A percentile compares a stretch with the other conserved stretches of the same genome.
Evolutionary conservation across 2,329 filamentous ascomycete species (phyloP).

Genomic region (Aspergillus glaucus): DNA sequence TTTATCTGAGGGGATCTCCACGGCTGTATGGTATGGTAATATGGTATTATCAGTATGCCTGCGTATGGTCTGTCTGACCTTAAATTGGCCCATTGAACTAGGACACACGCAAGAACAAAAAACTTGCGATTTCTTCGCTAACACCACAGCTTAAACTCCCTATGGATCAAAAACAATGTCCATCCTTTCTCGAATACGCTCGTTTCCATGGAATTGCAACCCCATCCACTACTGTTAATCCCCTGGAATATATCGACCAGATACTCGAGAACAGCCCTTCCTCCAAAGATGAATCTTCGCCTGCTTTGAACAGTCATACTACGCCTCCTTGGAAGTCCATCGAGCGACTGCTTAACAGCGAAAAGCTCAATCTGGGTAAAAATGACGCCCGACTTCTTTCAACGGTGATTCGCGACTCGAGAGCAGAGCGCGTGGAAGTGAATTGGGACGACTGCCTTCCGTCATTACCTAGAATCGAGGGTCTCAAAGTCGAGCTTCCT

Average conservation of each 20-base stretch:
- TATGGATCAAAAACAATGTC: constrained; percentile 15
- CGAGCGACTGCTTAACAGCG: constrained; percentile 12
- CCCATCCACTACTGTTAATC: constrained; percentile 29
- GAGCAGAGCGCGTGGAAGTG: constrained; percentile 5
- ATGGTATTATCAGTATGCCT: too few species aligned
- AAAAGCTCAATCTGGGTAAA: constrained; percentile 30
- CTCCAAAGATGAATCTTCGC: constrained; percentile 13
- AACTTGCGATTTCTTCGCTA: too few species aligned
- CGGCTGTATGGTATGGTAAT: too few species aligned
- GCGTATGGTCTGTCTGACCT: too few species aligned
- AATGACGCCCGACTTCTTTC: constrained; percentile 25
- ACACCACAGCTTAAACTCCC: too few species aligned
- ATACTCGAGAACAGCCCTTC: constrained; percentile 7
- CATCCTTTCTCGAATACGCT: constrained; percentile 43
- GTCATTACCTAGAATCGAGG: constrained; percentile 13
- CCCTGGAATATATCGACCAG: constrained; percentile 12
- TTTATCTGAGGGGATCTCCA: not conserved
- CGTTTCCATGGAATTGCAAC: constrained; percentile 39
- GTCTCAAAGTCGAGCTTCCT: constrained; percentile 42
- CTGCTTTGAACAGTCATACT: constrained; percentile 11
- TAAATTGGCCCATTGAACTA: too few species aligned
- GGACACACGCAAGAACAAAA: too few species aligned
- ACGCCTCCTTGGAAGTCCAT: constrained; percentile 6
- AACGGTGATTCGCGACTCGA: constrained; percentile 18
- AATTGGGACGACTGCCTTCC: constrained; percentile 16